Base-by-base conservation (phyloP, 2,329 filamentous ascomycete genomes). In the Dothistroma pini region DNA sequence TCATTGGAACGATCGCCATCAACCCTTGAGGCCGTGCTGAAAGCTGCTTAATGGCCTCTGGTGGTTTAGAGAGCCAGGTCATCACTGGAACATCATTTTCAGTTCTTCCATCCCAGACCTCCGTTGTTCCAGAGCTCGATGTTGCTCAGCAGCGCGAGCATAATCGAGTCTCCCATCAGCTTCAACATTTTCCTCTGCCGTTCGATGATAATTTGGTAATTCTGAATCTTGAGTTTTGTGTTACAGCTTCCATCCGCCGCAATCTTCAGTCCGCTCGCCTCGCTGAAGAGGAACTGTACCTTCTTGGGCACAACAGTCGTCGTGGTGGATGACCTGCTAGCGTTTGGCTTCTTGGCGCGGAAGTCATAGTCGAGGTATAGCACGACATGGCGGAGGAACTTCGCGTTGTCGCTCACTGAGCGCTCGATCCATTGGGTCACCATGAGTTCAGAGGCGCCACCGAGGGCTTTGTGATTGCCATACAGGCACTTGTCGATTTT, bases 61-160 rank as follows among this genome's bases (percentile, higher is more conserved):
- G 25, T 29, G 25, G 25, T 6, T 29, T 29, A 29, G 3, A 29
- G 25, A 29, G 25, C 25, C 25, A 6, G 25, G 6, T 29, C 25
- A 29, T 29, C 3, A 29, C 34, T 38, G 3, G 34, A 38, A 7
- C 2, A 16, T 7, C 34, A 38, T 4, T 14, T n/a, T 16, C 34
- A 38, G 3, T n/a, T n/a, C 41, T 44, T 44, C 41, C 41, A 44
- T 16, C 41, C 3, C 41, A 44, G n/a, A 14, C 14, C 4, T 9
- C 5, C 14, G 3, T 54, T 32, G 19, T 38, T 21, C 52, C 52
- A 54, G 2, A 54, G 10, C 7, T 54, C 32, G 19, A 34, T 22
- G n/a, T 54, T 38, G 7, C 16, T 38, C n/a, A 54, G 21, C 52
- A 54, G n/a, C 32, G 52, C 52, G 31, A 54, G n/a, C 32, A 41